These are phyloP conservation scores for Neurospora hispaniola DNA, from an alignment of 495 filamentous ascomycete species.

Conservation along the genomic window DNA sequence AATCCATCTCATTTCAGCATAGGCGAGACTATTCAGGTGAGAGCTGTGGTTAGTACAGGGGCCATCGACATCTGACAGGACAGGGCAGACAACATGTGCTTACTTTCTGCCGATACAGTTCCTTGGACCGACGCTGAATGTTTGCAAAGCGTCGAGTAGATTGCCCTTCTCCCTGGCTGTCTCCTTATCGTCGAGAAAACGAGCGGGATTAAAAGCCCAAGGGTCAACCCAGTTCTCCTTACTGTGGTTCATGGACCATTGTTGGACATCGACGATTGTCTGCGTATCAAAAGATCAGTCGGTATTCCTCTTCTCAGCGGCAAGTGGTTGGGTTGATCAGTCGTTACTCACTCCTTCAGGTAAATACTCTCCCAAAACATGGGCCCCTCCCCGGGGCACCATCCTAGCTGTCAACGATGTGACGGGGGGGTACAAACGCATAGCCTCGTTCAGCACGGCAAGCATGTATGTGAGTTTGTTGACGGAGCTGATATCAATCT, in stretches of 20 bases:
- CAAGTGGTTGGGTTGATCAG: background rate
- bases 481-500: constrained; percentile 38
- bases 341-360: constrained; percentile 23
- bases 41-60: background rate
- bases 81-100: background rate
- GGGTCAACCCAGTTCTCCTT: constrained; percentile 25
- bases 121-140: constrained; percentile 27
- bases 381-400: constrained; percentile 31
- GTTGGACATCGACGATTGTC: constrained; percentile 25
- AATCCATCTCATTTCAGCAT: constrained; percentile 33
- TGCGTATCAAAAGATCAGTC: constrained; percentile 19
- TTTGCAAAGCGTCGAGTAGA: constrained; percentile 24
- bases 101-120: constrained; percentile 35
- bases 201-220: constrained; percentile 27
- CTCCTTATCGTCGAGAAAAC: constrained; percentile 22
- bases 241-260: constrained; percentile 29
- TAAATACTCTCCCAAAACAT: constrained; percentile 33
- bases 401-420: constrained; percentile 30
- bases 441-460: constrained; percentile 43
- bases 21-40: constrained; percentile 20
- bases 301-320: constrained; percentile 2
- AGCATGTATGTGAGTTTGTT: constrained; percentile 38
- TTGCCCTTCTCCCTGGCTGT: constrained; percentile 18
- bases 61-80: background rate
- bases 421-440: constrained; percentile 47